Evolutionary conservation across 2,329 filamentous ascomycete species (phyloP).

Genomic region (Coleophoma eucalyptorum): DNA sequence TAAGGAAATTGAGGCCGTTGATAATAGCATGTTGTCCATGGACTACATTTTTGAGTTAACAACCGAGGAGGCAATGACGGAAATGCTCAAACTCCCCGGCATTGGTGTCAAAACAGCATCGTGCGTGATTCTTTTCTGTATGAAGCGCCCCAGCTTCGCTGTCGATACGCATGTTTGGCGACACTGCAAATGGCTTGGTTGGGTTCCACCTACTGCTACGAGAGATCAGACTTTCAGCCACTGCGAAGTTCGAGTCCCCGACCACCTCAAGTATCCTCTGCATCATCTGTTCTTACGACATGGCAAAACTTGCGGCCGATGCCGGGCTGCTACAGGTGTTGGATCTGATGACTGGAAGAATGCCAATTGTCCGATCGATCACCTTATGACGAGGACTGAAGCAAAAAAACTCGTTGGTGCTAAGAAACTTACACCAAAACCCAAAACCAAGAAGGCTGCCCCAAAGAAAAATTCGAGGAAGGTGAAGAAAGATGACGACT

Average conservation of each 20-base stretch:
- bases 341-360: conserved; percentile 60
- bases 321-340: conserved; percentile 47
- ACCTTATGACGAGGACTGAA: conserved; percentile 54
- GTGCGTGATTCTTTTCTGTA: conserved; percentile 53
- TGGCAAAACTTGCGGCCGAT: conserved; percentile 44
- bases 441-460: neutral
- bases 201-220: conserved; percentile 47
- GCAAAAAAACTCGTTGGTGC: conserved; percentile 36
- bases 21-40: conserved; percentile 54
- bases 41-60: conserved; percentile 44
- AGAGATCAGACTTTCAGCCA: conserved; percentile 47
- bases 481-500: neutral
- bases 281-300: conserved; percentile 53
- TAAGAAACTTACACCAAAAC: neutral
- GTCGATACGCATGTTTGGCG: conserved; percentile 55
- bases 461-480: neutral
- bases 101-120: conserved; percentile 55
- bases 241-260: conserved; percentile 46
- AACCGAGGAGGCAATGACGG: conserved; percentile 44
- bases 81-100: conserved; percentile 46
- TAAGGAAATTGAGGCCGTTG: conserved; percentile 51
- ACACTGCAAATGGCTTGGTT: conserved; percentile 47
- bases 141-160: conserved; percentile 49
- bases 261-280: conserved; percentile 49
- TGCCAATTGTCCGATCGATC: conserved; percentile 57